Evolutionary conservation across 148 eudicot genomes (phyloP), one percentile per base, ranked within the genome.

Genomic region (Silene latifolia): DNA sequence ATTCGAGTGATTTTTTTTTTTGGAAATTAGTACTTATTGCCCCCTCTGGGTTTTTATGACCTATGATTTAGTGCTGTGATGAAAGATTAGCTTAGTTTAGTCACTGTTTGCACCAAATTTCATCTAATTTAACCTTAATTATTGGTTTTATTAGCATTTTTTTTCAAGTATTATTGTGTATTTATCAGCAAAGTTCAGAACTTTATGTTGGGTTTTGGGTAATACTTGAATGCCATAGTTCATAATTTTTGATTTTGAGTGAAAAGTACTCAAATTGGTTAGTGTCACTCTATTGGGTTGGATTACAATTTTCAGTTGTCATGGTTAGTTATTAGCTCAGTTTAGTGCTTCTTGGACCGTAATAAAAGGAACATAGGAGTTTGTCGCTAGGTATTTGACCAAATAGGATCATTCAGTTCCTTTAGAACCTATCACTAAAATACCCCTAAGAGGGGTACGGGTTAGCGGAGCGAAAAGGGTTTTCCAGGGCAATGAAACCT

Each of bases 141-240:
- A 5, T 9, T 61, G n/a, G 4, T 46, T 21, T 48, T 73, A 13
- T 59, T n/a, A 42, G 25, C 3, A 54, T 63, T 29, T 51, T 71
- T 57, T 27, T 27, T n/a, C 8, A 9, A 74, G 35, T 15, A 3
- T 13, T 14, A 9, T 35, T 15, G 42, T 17, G 32, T 29, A 11
- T 44, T 51, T 74, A 8, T 14, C 21, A 3, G 5, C 46, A 20
- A 19, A 27, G 56, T 48, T 74, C 3, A 51, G 53, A 17, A 4
- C 27, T 57, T 32, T 79, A 46, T 74, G 20, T 3, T 69, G 74
- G 60, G 78, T 56, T 63, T 44, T 8, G 4, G 14, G 56, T 69
- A 9, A 9, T 68, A 48, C 27, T 79, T 74, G 74, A 23, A 68
- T 69, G 70, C 71, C 78, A 42, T 79, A 74, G 69, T 12, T 27